Conservation (phyloP, 2,329 filamentous ascomycete species). For the Pseudocercospora vitis region DNA sequence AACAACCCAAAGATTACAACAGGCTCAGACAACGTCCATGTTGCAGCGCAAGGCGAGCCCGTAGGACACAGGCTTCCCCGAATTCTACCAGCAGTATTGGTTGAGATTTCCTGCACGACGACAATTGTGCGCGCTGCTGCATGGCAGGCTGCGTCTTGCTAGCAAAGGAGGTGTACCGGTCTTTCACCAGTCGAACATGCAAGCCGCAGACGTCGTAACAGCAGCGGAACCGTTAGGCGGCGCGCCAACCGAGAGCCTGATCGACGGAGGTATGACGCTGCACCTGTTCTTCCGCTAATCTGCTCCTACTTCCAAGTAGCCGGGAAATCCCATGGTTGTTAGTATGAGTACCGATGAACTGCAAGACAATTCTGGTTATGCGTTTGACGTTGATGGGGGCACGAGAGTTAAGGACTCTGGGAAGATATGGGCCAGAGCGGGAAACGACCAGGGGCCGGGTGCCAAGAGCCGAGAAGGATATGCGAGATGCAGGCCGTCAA, state of each 20-base stretch:
- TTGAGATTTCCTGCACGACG: neutral
- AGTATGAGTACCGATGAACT: neutral
- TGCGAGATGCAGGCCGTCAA: neutral
- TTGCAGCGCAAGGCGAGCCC: neutral
- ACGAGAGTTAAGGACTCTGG: neutral
- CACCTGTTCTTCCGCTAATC: neutral
- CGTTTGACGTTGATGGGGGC: neutral
- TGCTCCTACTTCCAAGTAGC: neutral
- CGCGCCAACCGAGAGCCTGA: conserved; percentile 6
- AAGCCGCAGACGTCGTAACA: too few species aligned
- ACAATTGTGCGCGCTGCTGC: neutral
- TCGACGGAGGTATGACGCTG: conserved; percentile 4
- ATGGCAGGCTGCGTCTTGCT: neutral
- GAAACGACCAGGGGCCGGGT: too few species aligned
- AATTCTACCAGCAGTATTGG: too few species aligned
- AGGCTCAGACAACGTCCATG: neutral
- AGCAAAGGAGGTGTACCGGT: conserved; percentile 1
- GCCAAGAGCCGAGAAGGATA: too few species aligned
- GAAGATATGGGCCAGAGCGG: too few species aligned
- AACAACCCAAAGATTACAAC: too few species aligned
- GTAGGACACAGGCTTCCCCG: too few species aligned
- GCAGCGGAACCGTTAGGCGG: too few species aligned
- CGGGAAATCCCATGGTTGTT: neutral
- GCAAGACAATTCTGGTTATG: neutral
- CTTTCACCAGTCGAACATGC: neutral